Evolutionary conservation across 768 basidiomycete species (phyloP), one percentile per base, ranked within the genome.

Genomic region (Mycena indigotica): DNA sequence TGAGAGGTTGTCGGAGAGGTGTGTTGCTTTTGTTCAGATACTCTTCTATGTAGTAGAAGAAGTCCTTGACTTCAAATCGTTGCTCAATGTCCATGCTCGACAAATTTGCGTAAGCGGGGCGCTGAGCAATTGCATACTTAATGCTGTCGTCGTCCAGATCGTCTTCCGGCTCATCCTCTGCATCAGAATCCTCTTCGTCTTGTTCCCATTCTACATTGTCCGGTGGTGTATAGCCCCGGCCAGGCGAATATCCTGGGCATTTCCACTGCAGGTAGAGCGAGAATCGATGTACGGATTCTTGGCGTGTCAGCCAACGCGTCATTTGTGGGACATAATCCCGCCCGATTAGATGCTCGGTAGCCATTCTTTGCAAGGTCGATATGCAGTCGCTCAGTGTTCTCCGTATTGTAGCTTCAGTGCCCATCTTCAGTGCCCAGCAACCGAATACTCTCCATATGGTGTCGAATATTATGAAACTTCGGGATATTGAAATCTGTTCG

Each of bases 401-500:
- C 32, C 32, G 32, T 35, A 35, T 17, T 35, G 17, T 35, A 17
- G 32, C 32, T 17, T 17, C 32, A 35, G 32, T 35, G 32, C n/a
- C n/a, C n/a, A n/a, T n/a, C n/a, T n/a, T n/a, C 10, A 35, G n/a
- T 70, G 72, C 52, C 65, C 65, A 15, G 57, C 29, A 35, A n/a
- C n/a, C 66, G 52, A 19, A 78, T 74, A 0, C 45, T 44, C 0
- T 57, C 19, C 0, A 45, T 28, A 52, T 76, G 17, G 32, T 35
- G 32, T 17, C 17, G 32, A 8, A 35, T 35, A 8, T 8, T 17
- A 35, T 35, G 32, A 75, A 75, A 52, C 49, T 78, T 79, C 0
- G 74, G 74, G 15, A 79, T 65, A 25, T 75, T 69, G 61, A 79
- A 77, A 35, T 74, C 35, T 1, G 54, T 28, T 1, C 68, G 65